Evolutionary conservation across 805 yeast species (phyloP).

Genomic region (Sugiyamaella americana): DNA sequence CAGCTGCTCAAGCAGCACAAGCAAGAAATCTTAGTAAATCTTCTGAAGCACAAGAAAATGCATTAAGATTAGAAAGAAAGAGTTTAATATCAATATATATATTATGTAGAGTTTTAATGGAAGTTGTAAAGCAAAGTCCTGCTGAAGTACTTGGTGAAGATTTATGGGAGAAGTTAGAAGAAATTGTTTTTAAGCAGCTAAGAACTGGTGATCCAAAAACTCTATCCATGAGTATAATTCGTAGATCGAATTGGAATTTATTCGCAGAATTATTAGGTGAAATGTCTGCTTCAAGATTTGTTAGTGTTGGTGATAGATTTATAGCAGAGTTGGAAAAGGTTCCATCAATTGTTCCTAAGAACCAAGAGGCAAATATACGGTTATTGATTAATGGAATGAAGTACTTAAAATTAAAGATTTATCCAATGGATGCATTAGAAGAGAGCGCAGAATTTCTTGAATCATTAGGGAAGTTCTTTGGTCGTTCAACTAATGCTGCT

Average conservation of each 20-base stretch:
- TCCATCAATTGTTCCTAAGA: slow-evolving; percentile 47
- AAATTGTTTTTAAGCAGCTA: slow-evolving; percentile 84
- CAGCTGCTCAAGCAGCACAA: slow-evolving; percentile 43
- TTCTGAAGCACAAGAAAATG: slow-evolving; percentile 40
- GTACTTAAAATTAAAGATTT: slow-evolving; percentile 67
- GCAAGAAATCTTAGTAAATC: not conserved
- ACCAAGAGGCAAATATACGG: slow-evolving; percentile 58
- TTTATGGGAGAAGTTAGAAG: slow-evolving; percentile 77
- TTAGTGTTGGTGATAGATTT: slow-evolving; percentile 87
- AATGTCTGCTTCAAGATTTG: slow-evolving; percentile 78
- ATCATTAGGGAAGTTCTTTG: slow-evolving; percentile 79
- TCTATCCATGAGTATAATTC: slow-evolving; percentile 60
- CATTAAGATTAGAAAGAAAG: slow-evolving; percentile 79
- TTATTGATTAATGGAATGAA: slow-evolving; percentile 88
- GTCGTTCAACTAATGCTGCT: slow-evolving; percentile 35
- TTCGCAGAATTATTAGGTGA: slow-evolving; percentile 84
- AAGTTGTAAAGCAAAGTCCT: slow-evolving; percentile 84
- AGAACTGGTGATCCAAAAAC: slow-evolving; percentile 77
- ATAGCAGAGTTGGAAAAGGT: slow-evolving; percentile 86
- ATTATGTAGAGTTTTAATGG: slow-evolving; percentile 84
- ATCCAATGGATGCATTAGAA: slow-evolving; percentile 85
- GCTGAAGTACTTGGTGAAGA: slow-evolving; percentile 69
- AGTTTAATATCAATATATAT: slow-evolving; percentile 82
- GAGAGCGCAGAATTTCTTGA: slow-evolving; percentile 88
- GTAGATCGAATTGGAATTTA: slow-evolving; percentile 90